Base-by-base conservation (phyloP, 805 yeast species). In the Suhomyces tanzawaensis region DNA sequence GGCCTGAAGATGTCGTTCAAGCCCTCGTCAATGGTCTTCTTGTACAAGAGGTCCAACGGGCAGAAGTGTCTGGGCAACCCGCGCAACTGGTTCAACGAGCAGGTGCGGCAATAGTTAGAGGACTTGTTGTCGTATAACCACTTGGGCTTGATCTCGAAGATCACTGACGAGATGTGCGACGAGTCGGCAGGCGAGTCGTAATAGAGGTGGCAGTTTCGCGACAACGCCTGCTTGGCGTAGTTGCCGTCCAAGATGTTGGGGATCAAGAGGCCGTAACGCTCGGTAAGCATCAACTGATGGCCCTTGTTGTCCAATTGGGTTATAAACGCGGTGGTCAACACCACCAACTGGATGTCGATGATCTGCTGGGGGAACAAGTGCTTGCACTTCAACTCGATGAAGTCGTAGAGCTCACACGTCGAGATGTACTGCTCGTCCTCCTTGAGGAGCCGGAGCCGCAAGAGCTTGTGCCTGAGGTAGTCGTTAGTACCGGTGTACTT, bases 111-210 rank as follows among this genome's bases (percentile, higher is more conserved):
- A 18, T 69, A 64, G 32, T 55, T 44, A 3, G 76, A 68, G 25
- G 52, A 51, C 12, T 60, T 64, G 26, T 76, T 71, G 45, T 67
- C 74, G 22, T 62, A 52, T 11, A 80, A 61, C 85, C 85, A 79
- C 53, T 79, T 79, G 1, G 85, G 85, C 51, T 79, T 79, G 47
- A 79, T 62, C 45, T 79, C 82, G 11, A 75, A 51, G 2, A 66
- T 59, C 1, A 45, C 48, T 24, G 45, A 42, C 17, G 35, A 36
- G 27, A 45, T 34, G 4, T 32, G 11, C 11, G 24, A n/a, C n/a
- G 29, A n/a, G 8, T 37, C 29, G 22, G 31, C 11, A 7, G 13
- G 9, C 24, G 34, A 15, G 35, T 45, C 55, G 34, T 46, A 37
- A 28, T 53, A 53, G 7, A 71, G 47, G 12, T 62, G 65, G 42